Base-by-base conservation (phyloP, 192 early-diverging fungal genomes). In the Coemansia sp. region DNA sequence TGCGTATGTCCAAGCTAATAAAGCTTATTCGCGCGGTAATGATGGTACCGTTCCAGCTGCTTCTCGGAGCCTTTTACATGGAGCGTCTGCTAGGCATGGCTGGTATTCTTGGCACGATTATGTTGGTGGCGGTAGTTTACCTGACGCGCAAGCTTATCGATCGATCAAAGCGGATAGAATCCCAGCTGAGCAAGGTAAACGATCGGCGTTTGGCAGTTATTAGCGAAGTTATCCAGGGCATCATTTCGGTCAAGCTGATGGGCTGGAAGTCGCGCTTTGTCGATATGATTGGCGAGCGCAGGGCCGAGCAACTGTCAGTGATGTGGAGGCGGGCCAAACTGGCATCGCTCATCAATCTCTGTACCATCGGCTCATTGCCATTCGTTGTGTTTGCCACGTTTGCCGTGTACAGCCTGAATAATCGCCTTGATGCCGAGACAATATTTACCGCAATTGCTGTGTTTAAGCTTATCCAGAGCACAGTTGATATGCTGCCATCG, bases 191-290 rank as follows among this genome's bases (percentile, higher is more conserved):
- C 31, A 27, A 62, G 3, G 72, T 87, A 25, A 82, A 83, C 38
- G 94, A 96, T 68, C 85, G 86, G 57, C 85, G 94, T 5, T 71
- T 96, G 51, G 85, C 86, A 22, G 68, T 84, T 17, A 86, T 90
- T 41, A 94, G 88, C 67, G 93, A 97, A 69, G 76, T 92, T 29
- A 68, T 95, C 19, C 84, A 88, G 66, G 94, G 92, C 27, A 95
- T 98, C 31, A 80, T 91, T 12, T 90, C 96, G 37, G 86, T 98
- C 54, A 98, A 98, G 68, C 85, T 96, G 72, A 90, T 92, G 78
- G 89, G 87, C 21, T 92, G 91, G 90, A 90, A 90, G 61, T 59
- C 76, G 6, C 84, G 83, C 50, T 93, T 97, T 71, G 74, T 87
- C 45, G 75, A 83, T 14, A 83, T 87, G 45, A 80, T 96, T 11